phyloP scores from a whole-genome alignment of 2,329 filamentous ascomycete genomes.

The Knufia fluminis region DNA sequence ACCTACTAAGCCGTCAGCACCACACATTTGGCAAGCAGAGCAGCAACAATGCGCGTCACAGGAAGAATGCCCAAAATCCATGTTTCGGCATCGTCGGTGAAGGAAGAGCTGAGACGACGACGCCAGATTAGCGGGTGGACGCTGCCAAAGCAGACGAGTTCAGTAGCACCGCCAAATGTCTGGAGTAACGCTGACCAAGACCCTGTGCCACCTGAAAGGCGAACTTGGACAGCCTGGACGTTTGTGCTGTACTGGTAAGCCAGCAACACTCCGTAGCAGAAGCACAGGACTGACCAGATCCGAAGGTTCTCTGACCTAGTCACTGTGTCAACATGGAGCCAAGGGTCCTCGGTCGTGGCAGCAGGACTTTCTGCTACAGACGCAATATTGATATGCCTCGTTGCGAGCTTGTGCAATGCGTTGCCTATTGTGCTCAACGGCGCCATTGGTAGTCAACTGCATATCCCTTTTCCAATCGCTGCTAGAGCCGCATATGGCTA shows the following conservation, averaged over 20 bases:
- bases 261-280: background rate
- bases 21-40: background rate
- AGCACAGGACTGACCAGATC: background rate
- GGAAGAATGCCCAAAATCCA: background rate
- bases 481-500: constrained; percentile 47
- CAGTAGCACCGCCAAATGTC: constrained; percentile 11
- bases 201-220: constrained; percentile 25
- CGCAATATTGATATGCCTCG: constrained; percentile 11
- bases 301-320: constrained; percentile 10
- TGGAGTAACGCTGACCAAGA: constrained; percentile 44
- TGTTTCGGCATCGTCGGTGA: background rate
- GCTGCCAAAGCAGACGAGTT: constrained; percentile 12
- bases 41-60: background rate
- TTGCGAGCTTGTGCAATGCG: constrained; percentile 11
- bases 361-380: constrained; percentile 23
- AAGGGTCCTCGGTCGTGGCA: constrained; percentile 30
- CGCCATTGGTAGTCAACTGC: constrained; percentile 43
- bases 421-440: constrained; percentile 53
- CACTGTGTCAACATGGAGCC: constrained; percentile 9
- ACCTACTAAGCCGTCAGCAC: background rate
- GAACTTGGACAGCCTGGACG: constrained; percentile 14
- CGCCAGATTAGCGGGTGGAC: constrained; percentile 5
- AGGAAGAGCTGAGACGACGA: background rate
- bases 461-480: constrained; percentile 48
- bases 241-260: constrained; percentile 12